These are phyloP conservation scores for Ballota nigra DNA, from an alignment of 257 asterid species.

Conservation along the genomic window DNA sequence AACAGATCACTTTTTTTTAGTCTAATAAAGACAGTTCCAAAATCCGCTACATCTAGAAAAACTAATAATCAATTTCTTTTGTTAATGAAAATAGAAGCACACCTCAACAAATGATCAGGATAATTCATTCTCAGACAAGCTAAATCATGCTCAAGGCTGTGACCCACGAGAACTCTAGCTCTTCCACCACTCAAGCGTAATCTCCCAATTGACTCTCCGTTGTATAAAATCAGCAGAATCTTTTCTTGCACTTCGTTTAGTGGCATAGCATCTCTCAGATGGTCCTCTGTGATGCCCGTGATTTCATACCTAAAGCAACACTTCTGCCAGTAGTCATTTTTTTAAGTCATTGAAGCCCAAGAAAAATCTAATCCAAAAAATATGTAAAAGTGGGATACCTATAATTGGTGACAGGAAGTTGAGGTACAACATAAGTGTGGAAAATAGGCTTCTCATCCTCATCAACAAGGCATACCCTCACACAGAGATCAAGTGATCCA, in stretches of 20 bases:
- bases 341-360: neutral
- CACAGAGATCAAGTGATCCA: slow-evolving; percentile 55
- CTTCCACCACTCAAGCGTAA: slow-evolving; percentile 40
- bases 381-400: slow-evolving; percentile 31
- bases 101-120: slow-evolving; percentile 59
- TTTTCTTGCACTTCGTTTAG: slow-evolving; percentile 46
- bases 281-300: slow-evolving; percentile 52
- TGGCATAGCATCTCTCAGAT: slow-evolving; percentile 52
- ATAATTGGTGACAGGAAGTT: slow-evolving; percentile 43
- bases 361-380: slow-evolving; percentile 10
- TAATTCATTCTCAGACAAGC: slow-evolving; percentile 41
- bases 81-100: slow-evolving; percentile 15
- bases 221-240: slow-evolving; percentile 43
- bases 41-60: neutral
- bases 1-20: neutral
- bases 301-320: slow-evolving; percentile 43
- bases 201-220: slow-evolving; percentile 45
- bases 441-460: slow-evolving; percentile 45
- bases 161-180: slow-evolving; percentile 55
- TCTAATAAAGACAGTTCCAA: neutral
- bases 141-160: slow-evolving; percentile 40
- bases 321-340: neutral
- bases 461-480: slow-evolving; percentile 51
- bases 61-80: neutral
- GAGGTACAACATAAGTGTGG: slow-evolving; percentile 48